Evolutionary conservation across 345 rosid genomes (phyloP).

Genomic region (Anacardium occidentale): DNA sequence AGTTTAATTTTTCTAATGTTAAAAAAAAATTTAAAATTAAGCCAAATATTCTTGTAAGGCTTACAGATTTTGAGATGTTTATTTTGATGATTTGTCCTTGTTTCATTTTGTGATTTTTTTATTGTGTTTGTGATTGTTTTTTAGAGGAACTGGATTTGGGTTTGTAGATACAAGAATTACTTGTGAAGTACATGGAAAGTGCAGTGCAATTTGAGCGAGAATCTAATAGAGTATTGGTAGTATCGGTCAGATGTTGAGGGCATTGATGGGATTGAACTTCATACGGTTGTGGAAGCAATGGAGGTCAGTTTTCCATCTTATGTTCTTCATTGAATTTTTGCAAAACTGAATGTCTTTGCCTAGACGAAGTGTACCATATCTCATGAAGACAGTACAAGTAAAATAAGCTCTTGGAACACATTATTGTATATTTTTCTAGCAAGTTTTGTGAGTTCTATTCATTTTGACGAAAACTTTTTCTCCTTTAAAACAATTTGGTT

Average conservation of each 20-base stretch:
- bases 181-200: constrained; percentile 60
- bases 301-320: constrained; percentile 52
- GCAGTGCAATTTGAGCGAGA: constrained; percentile 73
- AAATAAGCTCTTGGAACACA: background rate
- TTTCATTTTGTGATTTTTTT: constrained; percentile 40
- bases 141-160: constrained; percentile 61
- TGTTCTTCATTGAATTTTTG: constrained; percentile 1
- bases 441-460: background rate
- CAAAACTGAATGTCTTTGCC: background rate
- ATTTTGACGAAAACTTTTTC: background rate
- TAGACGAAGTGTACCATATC: background rate
- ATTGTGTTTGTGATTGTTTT: constrained; percentile 38
- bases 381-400: background rate
- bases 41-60: background rate
- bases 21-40: background rate
- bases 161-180: constrained; percentile 93
- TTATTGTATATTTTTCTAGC: background rate
- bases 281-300: constrained; percentile 69
- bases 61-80: background rate
- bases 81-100: constrained; percentile 23
- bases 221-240: constrained; percentile 45
- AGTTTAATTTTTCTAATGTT: too few relatives aligned
- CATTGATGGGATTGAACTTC: constrained; percentile 53
- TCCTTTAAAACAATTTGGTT: background rate
- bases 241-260: constrained; percentile 48